Base-by-base conservation (phyloP, 139 green algal species). In the Chlamydomonas sp. region DNA sequence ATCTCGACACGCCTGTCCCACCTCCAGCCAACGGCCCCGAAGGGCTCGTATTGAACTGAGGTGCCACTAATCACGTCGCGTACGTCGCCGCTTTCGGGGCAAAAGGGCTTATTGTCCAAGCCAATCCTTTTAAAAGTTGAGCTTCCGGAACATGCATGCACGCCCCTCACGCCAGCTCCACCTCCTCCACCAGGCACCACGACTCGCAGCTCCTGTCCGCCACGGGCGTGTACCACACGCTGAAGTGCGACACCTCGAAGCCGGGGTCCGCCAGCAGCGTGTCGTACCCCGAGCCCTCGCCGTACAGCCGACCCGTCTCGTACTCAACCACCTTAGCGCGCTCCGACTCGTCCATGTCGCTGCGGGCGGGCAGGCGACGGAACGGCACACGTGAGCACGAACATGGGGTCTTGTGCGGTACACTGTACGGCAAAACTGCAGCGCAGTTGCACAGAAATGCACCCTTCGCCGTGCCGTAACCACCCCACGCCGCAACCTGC, bases 251-350 rank as follows among this genome's bases (percentile, higher is more conserved):
- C 63, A 90, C 85, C 10, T 77, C 78, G 74, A 91, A 94, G 1
- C 93, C 91, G 2, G 79, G 87, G 8, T 94, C 92, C 57, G 79
- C 77, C 68, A 95, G 90, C 83, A 94, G 75, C 5, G 91, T 94
- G 85, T 90, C 88, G 84, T 95, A 95, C 31, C 81, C 71, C 60
- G 83, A 79, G 1, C 9, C 31, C 14, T 88, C 73, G 62, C 83
- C 83, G 73, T 88, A 88, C 73, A 88, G 63, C 82, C 88, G 82
- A 67, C 31, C 83, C 14, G 78, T 68, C 79, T 84, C 90, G 7
- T 71, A 61, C 31, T 80, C 79, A 59, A 81, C 83, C 9, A 84
- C 78, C 58, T 16, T 61, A 20, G 57, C 17, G 10, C 58, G 61
- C 20, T 57, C 16, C 68, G 60, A 31, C 1, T 78, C 62, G 15